These are phyloP conservation scores for Glaciozyma antarctica DNA, from an alignment of 768 basidiomycete genomes.

Conservation along the genomic window DNA sequence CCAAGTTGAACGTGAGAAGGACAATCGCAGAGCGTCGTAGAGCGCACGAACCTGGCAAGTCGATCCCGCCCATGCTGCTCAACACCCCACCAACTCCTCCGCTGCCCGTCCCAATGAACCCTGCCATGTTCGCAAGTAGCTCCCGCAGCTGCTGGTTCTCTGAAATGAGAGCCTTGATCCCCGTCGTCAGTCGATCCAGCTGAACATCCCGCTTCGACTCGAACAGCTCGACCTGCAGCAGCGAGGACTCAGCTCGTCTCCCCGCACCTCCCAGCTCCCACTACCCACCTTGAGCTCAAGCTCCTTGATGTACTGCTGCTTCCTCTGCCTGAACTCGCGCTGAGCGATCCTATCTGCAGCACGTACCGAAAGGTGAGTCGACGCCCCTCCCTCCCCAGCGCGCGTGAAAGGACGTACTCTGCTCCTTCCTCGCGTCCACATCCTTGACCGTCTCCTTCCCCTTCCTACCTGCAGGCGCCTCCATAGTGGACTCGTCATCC, in stretches of 20 bases:
- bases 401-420: background rate
- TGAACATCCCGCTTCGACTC: conserved; percentile 39
- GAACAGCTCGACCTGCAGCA: conserved; percentile 34
- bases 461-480: background rate
- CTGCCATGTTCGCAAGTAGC: conserved; percentile 38
- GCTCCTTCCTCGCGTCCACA: background rate
- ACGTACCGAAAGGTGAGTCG: background rate
- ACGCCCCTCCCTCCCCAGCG: background rate
- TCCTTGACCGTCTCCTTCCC: background rate
- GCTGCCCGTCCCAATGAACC: conserved; percentile 34
- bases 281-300: conserved; percentile 34
- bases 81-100: conserved; percentile 12
- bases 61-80: background rate
- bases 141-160: conserved; percentile 40
- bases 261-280: conserved; percentile 3
- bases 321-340: conserved; percentile 37
- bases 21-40: background rate
- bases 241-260: no score
- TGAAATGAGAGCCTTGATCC: conserved; percentile 37
- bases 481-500: background rate
- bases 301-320: conserved; percentile 36
- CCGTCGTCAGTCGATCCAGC: conserved; percentile 36
- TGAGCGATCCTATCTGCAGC: conserved; percentile 41
- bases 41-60: conserved; percentile 9
- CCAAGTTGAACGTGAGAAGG: background rate